Evolutionary conservation across 169 alveolate genomes (phyloP), one percentile per base, ranked within the genome.

Genomic region (Plasmodium berghei): DNA sequence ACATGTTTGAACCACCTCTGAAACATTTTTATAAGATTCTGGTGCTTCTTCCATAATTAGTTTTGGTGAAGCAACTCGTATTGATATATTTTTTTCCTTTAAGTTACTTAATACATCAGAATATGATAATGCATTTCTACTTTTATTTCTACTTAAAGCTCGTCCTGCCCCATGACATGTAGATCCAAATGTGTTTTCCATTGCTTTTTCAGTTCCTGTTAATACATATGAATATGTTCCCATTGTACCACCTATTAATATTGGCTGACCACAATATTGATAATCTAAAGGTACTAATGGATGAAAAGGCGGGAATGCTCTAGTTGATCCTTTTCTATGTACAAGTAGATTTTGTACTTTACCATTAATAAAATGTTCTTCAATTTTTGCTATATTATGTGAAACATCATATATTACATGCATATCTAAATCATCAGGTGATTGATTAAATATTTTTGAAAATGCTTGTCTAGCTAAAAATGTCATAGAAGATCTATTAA

Each of bases 91-190:
- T 72, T 62, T 77, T 18, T 90, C 96, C 73, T 93, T 91, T 45
- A 96, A 88, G 26, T 94, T 87, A 48, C 73, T 72, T 40, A 95
- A 56, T 70, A 96, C 97, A 48, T 94, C 95, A 10, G 90, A 73
- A 63, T 93, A 94, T 73, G 87, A 92, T 66, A 96, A 88, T 5
- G 95, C 73, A 77, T 93, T 92, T 28, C 98, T 69, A 72, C 96
- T 92, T 86, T 80, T 90, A 87, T 94, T 96, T 40, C 98, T 87
- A 86, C 97, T 95, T 85, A 93, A 69, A 0, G 97, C 96, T 22
- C 95, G 66, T 28, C 98, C 98, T 1, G 98, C 97, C 6, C 98
- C 98, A 71, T 96, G 98, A 61, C 98, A 96, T 18, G 98, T 96
- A 8, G 96, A 88, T 10, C 97, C 97, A 66, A 95, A 95, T 5